Base-by-base conservation (phyloP, 495 filamentous ascomycete genomes). In the Corynascus novoguineensis region DNA sequence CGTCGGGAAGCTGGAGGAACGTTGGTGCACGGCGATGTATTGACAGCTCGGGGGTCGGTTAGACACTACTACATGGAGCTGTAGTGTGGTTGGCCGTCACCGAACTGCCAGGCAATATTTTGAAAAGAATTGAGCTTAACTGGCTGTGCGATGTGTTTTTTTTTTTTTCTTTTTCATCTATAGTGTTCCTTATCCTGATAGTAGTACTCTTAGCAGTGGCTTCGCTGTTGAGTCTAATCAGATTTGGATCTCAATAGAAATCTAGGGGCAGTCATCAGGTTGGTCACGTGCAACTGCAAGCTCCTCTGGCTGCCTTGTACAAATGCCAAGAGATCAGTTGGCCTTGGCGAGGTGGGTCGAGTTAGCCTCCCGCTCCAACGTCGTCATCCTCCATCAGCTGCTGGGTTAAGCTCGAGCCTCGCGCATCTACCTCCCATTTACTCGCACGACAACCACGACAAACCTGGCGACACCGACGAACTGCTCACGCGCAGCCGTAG, bases 281-380 rank as follows among this genome's bases (percentile, higher is more conserved):
- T 22, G 12, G 15, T 58, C 55, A 58, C 55, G 55, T 58, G 55
- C 35, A 4, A 0, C 21, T 15, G 7, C 22, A 19, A 2, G 7
- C 2, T 27, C 17, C 38, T 21, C 17, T 9, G 10, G 1, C 35
- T 10, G 12, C 35, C 35, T 37, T 8, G 15, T 19, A 19, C 17
- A 12, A 4, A 17, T 12, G 53, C 53, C 53, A 55, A 50, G 38
- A 42, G 40, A 3, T 42, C 15, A 0, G 17, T 50, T 35, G 34
- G 54, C 54, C 54, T 57, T 46, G 40, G 38, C 46, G n/a, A 6
- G 56, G 56, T 53, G 49, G 56, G 38, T 42, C 55, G 1, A n/a
- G 27, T n/a, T 41, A 29, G 32, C 49, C 56, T 12, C 29, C 40
- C 17, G 42, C 49, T 48, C 56, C 56, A 52, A 59, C 56, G 56